These are phyloP conservation scores for Stachybotrys elegans DNA, from an alignment of 2,329 filamentous ascomycete species.

Conservation along the genomic window DNA sequence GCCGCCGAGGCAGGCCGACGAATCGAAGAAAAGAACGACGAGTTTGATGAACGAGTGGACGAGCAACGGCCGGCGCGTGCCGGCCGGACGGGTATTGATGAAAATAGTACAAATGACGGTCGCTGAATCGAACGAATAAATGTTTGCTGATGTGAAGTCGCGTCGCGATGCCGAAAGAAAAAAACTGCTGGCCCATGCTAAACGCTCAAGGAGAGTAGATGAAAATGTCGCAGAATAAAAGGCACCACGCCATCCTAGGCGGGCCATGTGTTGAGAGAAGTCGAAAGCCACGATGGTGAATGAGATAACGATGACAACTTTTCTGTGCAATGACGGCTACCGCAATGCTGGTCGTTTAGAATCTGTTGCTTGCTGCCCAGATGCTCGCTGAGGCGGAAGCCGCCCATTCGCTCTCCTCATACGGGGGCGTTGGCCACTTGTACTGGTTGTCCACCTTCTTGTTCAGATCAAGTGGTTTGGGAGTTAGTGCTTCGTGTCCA, in stretches of 20 bases:
- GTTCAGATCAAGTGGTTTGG: slow-evolving; percentile 66
- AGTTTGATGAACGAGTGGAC: slow-evolving; percentile 3
- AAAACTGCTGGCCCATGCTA: not conserved
- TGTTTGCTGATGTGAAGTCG: slow-evolving; percentile 18
- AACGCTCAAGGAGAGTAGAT: slow-evolving; percentile 9
- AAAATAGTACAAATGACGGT: slow-evolving; percentile 13
- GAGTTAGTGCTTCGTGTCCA: slow-evolving; percentile 54
- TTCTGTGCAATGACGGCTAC: not conserved
- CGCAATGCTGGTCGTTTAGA: slow-evolving; percentile 31
- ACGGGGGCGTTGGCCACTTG: slow-evolving; percentile 94
- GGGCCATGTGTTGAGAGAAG: too few species aligned
- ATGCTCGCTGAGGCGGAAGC: slow-evolving; percentile 77
- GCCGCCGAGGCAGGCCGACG: slow-evolving; percentile 12
- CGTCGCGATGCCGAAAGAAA: slow-evolving; percentile 18
- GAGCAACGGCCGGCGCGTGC: slow-evolving; percentile 15
- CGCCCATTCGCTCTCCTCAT: slow-evolving; percentile 91
- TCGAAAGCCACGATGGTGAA: too few species aligned
- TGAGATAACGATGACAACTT: too few species aligned
- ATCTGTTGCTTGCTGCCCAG: slow-evolving; percentile 64
- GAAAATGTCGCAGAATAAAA: slow-evolving; percentile 16
- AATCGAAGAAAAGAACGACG: slow-evolving; percentile 16
- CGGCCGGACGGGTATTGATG: slow-evolving; percentile 22
- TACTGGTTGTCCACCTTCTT: slow-evolving; percentile 49
- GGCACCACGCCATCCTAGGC: too few species aligned
- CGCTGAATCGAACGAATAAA: slow-evolving; percentile 23